Percentiles rank a stretch among this genome's conserved stretches.
These are phyloP conservation scores for Magnolia changhungtana DNA, from an alignment of 164 flowering plant genomes.

Conservation along the genomic window DNA sequence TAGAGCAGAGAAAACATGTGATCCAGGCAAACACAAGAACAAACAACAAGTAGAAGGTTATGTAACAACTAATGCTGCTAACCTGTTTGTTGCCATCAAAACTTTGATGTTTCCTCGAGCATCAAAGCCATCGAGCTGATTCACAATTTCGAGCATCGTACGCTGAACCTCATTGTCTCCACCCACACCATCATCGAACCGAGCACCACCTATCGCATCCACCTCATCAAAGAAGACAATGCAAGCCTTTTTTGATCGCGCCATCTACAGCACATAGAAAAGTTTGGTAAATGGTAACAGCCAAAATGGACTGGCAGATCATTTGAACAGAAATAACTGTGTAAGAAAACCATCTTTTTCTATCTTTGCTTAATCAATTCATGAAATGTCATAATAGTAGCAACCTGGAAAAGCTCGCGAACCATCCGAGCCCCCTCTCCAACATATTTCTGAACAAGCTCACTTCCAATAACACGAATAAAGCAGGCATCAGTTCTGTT, in stretches of 20 bases:
- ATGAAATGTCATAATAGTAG: background rate
- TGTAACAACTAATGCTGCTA: background rate
- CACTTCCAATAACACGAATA: slow-evolving; percentile 96
- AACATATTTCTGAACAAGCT: slow-evolving; percentile 95
- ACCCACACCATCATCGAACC: slow-evolving; percentile 96
- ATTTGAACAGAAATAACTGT: too few species aligned
- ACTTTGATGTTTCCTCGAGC: slow-evolving; percentile 97
- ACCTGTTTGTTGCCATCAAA: slow-evolving; percentile 98
- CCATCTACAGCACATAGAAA: slow-evolving; percentile 58
- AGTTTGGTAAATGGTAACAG: background rate
- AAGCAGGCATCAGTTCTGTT: slow-evolving; percentile 98
- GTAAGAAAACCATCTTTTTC: too few species aligned
- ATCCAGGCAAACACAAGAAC: too few species aligned
- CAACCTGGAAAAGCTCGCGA: slow-evolving; percentile 91
- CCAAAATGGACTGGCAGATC: background rate
- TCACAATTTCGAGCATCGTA: slow-evolving; percentile 98
- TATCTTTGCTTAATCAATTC: too few species aligned
- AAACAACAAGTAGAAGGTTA: too few species aligned
- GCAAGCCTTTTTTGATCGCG: slow-evolving; percentile 96
- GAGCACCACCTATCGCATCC: slow-evolving; percentile 98
- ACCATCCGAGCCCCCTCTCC: slow-evolving; percentile 99
- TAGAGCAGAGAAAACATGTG: too few species aligned
- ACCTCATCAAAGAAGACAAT: slow-evolving; percentile 98
- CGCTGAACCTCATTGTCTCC: slow-evolving; percentile 98
- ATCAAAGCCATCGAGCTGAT: slow-evolving; percentile 98